phyloP scores from a whole-genome alignment of 257 asterid species.

The Vinca minor region DNA sequence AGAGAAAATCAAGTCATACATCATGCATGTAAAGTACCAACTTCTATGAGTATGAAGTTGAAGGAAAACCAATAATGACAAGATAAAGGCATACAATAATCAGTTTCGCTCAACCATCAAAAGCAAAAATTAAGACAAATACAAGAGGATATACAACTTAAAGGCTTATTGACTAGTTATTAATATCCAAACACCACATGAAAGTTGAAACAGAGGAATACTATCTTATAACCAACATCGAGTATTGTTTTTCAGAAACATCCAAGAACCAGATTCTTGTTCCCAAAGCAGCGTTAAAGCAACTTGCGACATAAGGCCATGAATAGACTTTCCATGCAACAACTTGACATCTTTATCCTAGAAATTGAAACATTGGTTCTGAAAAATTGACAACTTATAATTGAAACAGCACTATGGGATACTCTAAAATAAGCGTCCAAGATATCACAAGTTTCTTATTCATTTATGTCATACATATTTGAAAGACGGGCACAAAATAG shows the following conservation, averaged over 20 bases:
- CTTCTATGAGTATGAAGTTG: too few relatives aligned
- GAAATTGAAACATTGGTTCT: neutral
- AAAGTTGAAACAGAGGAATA: too few relatives aligned
- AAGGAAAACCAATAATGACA: neutral
- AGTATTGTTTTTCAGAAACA: neutral
- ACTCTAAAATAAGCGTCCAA: neutral
- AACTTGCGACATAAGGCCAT: neutral
- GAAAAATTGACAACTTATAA: neutral
- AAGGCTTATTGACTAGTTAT: neutral
- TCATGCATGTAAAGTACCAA: neutral
- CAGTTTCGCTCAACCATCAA: neutral
- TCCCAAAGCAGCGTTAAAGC: neutral
- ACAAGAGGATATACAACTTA: neutral
- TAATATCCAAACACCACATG: neutral
- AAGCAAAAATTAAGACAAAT: neutral
- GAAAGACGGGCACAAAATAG: neutral
- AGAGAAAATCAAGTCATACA: constrained; percentile 8
- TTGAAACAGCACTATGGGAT: neutral
- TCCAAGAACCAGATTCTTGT: neutral
- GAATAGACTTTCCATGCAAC: neutral
- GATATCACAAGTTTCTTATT: neutral
- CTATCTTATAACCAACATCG: neutral
- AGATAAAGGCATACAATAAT: neutral
- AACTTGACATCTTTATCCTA: neutral
- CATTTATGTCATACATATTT: neutral